These are phyloP conservation scores for Warburgia ugandensis DNA, from an alignment of 164 flowering plant genomes.

Conservation along the genomic window DNA sequence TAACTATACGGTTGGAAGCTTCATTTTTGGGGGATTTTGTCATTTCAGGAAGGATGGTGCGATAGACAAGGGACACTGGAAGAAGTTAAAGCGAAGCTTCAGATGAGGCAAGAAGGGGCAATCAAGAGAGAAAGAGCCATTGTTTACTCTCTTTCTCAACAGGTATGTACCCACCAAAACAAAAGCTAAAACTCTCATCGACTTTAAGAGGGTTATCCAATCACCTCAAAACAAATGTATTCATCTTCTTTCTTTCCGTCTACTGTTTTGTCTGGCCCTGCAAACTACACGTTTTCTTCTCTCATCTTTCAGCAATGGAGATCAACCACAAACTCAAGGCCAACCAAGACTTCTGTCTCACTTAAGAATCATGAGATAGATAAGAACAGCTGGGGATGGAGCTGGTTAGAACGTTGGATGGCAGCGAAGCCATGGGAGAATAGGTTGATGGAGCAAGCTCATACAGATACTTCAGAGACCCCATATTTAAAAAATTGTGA, in stretches of 20 bases:
- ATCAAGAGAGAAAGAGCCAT: slow-evolving; percentile 84
- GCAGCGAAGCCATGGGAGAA: slow-evolving; percentile 97
- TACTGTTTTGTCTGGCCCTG: not conserved
- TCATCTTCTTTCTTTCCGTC: not conserved
- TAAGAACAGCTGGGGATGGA: slow-evolving; percentile 85
- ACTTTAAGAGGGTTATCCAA: too few species aligned
- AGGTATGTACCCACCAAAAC: too few species aligned
- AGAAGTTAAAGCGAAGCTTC: slow-evolving; percentile 55
- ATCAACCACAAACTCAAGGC: slow-evolving; percentile 30
- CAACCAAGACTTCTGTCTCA: slow-evolving; percentile 21
- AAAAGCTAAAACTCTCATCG: not conserved
- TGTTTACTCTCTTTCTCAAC: slow-evolving; percentile 57
- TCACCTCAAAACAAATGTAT: too few species aligned
- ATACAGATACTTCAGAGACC: slow-evolving; percentile 31
- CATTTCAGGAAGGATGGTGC: slow-evolving; percentile 83
- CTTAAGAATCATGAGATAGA: slow-evolving; percentile 45
- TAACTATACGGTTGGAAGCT: too few species aligned
- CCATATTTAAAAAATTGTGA: slow-evolving; percentile 34
- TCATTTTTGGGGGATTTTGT: not conserved
- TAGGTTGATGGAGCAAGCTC: slow-evolving; percentile 66
- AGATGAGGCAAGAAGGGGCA: slow-evolving; percentile 77
- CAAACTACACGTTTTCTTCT: not conserved
- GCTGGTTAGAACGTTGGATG: slow-evolving; percentile 99
- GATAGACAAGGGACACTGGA: slow-evolving; percentile 60
- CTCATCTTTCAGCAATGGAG: slow-evolving; percentile 59